Evolutionary conservation across 345 rosid species (phyloP).

Genomic region (Eucalyptus microcorys): DNA sequence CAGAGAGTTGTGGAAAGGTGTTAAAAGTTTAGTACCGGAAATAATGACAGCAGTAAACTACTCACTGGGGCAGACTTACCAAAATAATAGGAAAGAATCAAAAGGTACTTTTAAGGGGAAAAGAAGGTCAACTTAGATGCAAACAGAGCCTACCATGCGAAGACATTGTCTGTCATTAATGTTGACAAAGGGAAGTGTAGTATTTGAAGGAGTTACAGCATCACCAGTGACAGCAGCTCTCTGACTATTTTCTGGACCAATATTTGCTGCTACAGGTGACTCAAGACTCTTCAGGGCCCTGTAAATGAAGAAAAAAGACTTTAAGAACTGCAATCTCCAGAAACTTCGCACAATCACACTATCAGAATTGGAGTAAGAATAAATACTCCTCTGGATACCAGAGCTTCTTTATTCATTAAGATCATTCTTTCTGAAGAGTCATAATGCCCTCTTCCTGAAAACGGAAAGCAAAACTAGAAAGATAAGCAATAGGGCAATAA

Average conservation of each 20-base stretch:
- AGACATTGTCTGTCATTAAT: constrained; percentile 53
- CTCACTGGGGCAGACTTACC: background rate
- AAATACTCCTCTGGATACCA: background rate
- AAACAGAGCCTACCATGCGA: constrained; percentile 42
- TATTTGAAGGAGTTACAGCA: constrained; percentile 26
- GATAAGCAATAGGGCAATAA: background rate
- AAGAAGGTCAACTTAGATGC: background rate
- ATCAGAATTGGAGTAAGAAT: background rate
- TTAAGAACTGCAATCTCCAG: background rate
- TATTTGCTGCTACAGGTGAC: constrained; percentile 30
- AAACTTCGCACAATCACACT: background rate
- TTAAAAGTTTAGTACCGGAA: background rate
- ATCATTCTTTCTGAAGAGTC: background rate
- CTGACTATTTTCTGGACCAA: constrained; percentile 47
- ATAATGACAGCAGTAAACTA: background rate
- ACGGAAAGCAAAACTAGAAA: background rate
- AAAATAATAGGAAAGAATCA: background rate
- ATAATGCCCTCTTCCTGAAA: background rate
- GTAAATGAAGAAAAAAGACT: background rate
- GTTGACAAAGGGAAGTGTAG: constrained; percentile 25
- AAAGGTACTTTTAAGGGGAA: background rate
- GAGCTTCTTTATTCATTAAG: background rate
- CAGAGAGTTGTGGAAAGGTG: background rate
- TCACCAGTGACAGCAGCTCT: constrained; percentile 25
- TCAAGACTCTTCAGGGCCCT: constrained; percentile 63